Conservation (phyloP, 2,329 filamentous ascomycete genomes). For the Phyllosticta citriasiana region DNA sequence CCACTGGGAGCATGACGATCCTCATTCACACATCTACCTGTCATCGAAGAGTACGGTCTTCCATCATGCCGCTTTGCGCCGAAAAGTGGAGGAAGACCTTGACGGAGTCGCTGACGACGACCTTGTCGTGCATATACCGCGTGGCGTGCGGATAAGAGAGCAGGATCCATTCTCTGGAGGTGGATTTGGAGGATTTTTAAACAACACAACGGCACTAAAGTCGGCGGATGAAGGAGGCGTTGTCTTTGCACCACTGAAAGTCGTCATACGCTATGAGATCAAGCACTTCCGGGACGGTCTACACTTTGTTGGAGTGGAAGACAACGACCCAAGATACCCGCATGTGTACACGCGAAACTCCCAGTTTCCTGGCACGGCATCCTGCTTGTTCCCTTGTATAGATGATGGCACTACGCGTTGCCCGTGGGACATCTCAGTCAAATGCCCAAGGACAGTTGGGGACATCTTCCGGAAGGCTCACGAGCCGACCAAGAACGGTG, state of each 20-base stretch:
- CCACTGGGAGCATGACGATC: conserved; percentile 45
- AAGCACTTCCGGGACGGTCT: conserved; percentile 72
- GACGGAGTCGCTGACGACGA: conserved; percentile 44
- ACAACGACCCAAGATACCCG: conserved; percentile 71
- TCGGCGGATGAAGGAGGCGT: conserved; percentile 18
- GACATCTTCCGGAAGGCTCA: conserved; percentile 47
- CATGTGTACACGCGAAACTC: conserved; percentile 86
- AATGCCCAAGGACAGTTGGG: conserved; percentile 74
- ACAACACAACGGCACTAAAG: conserved; percentile 12
- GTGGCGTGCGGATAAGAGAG: conserved; percentile 52
- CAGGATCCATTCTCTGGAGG: conserved; percentile 39
- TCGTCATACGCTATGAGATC: conserved; percentile 68
- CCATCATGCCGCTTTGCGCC: conserved; percentile 69
- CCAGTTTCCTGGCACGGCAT: conserved; percentile 66
- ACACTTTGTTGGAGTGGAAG: conserved; percentile 81
- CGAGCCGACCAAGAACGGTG: conserved; percentile 13
- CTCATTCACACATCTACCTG: conserved; percentile 55
- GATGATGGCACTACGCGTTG: conserved; percentile 75
- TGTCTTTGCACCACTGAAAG: conserved; percentile 48
- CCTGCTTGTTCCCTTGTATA: conserved; percentile 84
- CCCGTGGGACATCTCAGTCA: conserved; percentile 81
- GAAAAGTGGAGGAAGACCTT: conserved; percentile 52
- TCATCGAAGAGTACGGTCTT: conserved; percentile 52
- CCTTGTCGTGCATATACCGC: conserved; percentile 49
- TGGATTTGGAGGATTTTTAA: not conserved